Evolutionary conservation across 1,284 basidiomycete genomes (phyloP).

Genomic region (Cryptococcus deneoformans): DNA sequence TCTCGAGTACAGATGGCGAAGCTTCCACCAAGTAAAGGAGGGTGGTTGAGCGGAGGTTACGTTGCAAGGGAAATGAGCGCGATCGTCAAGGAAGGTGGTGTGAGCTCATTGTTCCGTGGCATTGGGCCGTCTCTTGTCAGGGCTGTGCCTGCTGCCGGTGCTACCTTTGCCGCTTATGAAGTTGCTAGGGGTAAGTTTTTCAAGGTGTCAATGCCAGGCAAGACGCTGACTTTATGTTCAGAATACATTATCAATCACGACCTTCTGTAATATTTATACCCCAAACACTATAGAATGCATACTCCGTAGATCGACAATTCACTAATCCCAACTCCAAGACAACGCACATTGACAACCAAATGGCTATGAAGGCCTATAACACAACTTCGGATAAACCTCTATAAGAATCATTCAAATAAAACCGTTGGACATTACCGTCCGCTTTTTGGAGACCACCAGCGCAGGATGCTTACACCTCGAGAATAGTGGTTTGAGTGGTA

Average conservation of each 20-base stretch:
- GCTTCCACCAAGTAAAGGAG: slow-evolving; percentile 70
- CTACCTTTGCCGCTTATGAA: slow-evolving; percentile 91
- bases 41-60: slow-evolving; percentile 59
- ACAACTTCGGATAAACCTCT: not conserved
- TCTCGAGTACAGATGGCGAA: slow-evolving; percentile 79
- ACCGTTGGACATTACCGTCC: no score
- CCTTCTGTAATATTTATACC: slow-evolving; percentile 20
- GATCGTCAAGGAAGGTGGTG: slow-evolving; percentile 70
- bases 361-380: not conserved
- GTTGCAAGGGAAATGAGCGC: slow-evolving; percentile 66
- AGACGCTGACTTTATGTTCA: slow-evolving; percentile 1
- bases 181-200: slow-evolving; percentile 61
- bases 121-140: slow-evolving; percentile 65
- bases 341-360: not conserved
- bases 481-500: slow-evolving; percentile 5
- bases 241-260: slow-evolving; percentile 38
- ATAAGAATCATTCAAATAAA: not conserved
- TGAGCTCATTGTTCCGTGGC: slow-evolving; percentile 69
- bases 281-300: not conserved
- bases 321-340: not conserved
- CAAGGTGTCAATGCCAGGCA: not conserved
- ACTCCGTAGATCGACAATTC: not conserved
- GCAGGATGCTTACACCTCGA: slow-evolving; percentile 8
- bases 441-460: no score
- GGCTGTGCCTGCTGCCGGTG: slow-evolving; percentile 85